Percentiles rank a stretch among this genome's conserved stretches.
phyloP scores from a whole-genome alignment of 495 filamentous ascomycete genomes.

The Trichoderma asperelloides region DNA sequence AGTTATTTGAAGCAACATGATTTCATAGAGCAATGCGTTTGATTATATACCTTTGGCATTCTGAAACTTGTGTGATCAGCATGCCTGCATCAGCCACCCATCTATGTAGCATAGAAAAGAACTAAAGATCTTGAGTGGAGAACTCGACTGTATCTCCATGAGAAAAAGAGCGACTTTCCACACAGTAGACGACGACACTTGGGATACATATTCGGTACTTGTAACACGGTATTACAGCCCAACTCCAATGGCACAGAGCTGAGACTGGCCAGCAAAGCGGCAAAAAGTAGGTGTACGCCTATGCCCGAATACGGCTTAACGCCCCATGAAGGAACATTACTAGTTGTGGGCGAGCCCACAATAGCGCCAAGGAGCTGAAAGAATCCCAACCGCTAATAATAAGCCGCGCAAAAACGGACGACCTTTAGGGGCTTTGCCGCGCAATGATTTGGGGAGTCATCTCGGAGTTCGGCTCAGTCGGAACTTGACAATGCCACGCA shows the following conservation, averaged over 20 bases:
- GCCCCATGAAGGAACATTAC: background rate
- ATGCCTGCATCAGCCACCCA: too few relatives aligned
- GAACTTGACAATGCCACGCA: background rate
- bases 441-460: background rate
- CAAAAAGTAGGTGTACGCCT: background rate
- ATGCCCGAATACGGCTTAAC: background rate
- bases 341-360: background rate
- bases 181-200: too few relatives aligned
- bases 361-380: background rate
- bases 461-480: conserved; percentile 6
- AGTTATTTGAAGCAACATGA: too few relatives aligned
- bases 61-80: too few relatives aligned
- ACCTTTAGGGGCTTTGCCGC: background rate
- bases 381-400: background rate
- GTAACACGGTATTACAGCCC: background rate
- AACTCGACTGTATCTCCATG: too few relatives aligned
- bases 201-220: background rate
- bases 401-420: background rate
- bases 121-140: too few relatives aligned
- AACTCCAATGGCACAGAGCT: background rate
- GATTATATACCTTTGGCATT: too few relatives aligned
- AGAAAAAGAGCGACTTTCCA: too few relatives aligned
- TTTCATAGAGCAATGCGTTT: too few relatives aligned
- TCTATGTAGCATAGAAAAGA: too few relatives aligned
- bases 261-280: background rate